Evolutionary conservation across 345 rosid species (phyloP), one percentile per base, ranked within the genome.

Genomic region (Citrus hindsii): DNA sequence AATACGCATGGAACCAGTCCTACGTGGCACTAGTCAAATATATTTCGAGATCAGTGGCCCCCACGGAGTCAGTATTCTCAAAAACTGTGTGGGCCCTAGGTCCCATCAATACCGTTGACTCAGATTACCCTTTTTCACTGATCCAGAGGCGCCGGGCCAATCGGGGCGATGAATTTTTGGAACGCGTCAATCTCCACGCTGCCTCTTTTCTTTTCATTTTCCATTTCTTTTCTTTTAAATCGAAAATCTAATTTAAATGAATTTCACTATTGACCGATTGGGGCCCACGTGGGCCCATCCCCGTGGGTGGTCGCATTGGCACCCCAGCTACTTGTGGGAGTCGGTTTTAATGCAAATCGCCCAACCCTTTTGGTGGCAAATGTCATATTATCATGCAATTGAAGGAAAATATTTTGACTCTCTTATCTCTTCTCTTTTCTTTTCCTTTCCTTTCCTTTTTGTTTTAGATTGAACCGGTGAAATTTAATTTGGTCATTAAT

Each of bases 161-260:
- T 60, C 66, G 83, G 85, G 79, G 79, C 78, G 79, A 73, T 78
- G 83, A 60, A 74, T 59, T 69, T 58, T 53, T 19, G 79, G 86
- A 81, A 81, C 88, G 83, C 88, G 87, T 85, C 87, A 76, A 81
- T 75, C 80, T 77, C 71, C 80, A 62, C 69, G 58, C 40, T 40
- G 22, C 35, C 51, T 13, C 51, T 13, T 46, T 42, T 46, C 51
- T 46, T 12, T 46, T 13, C 51, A 46, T 46, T 46, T 46, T 46
- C 51, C 51, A 46, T 13, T 46, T 46, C 51, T 46, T 46, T 42
- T 46, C 51, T 46, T 13, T 46, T 46, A 46, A 42, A 42, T 42
- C 14, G 3, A 12, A 42, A 42, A 10, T 42, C 1, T 3, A 42
- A 12, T 46, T 46, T 46, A 46, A 10, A 42, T 46, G 51, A 46